phyloP scores from a whole-genome alignment of 2,329 filamentous ascomycete species.

The Thelonectria blattea region DNA sequence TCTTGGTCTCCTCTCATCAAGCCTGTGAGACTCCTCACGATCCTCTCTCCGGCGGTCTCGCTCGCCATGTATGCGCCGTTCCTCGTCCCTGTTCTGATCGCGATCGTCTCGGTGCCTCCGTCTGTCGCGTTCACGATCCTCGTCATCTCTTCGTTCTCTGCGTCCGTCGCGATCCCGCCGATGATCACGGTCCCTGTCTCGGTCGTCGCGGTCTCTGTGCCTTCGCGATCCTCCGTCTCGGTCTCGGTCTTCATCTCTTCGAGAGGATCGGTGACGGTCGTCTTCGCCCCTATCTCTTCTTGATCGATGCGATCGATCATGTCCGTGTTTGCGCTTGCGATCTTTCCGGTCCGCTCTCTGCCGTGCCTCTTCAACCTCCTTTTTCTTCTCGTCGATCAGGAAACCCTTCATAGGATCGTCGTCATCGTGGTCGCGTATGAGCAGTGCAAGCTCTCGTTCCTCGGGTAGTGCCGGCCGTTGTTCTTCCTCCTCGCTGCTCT shows the following conservation, averaged over 20 bases:
- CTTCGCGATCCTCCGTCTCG: constrained; percentile 41
- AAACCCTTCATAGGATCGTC: constrained; percentile 98
- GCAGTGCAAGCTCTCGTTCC: constrained; percentile 76
- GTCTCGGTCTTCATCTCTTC: constrained; percentile 44
- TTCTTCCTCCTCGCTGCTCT: constrained; percentile 54
- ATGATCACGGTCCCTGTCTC: constrained; percentile 34
- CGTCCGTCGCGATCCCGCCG: constrained; percentile 33
- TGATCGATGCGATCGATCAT: constrained; percentile 54
- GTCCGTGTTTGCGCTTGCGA: constrained; percentile 54
- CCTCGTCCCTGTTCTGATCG: constrained; percentile 6
- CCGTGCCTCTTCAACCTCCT: constrained; percentile 76
- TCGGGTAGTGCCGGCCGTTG: constrained; percentile 75
- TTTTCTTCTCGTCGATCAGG: constrained; percentile 87
- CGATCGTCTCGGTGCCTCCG: constrained; percentile 21
- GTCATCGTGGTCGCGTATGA: constrained; percentile 85
- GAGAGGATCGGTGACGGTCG: constrained; percentile 42
- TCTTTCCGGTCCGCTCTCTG: constrained; percentile 57
- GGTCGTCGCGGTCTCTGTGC: constrained; percentile 39
- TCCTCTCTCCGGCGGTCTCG: constrained; percentile 40
- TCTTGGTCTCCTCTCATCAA: constrained; percentile 32
- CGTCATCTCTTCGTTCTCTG: constrained; percentile 13
- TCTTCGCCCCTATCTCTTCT: constrained; percentile 42
- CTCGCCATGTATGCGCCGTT: constrained; percentile 31
- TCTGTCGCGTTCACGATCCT: constrained; percentile 31
- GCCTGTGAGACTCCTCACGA: constrained; percentile 36